Base-by-base conservation (phyloP, 1,139 yeast genomes). In the Saccharomyces hybrid region DNA sequence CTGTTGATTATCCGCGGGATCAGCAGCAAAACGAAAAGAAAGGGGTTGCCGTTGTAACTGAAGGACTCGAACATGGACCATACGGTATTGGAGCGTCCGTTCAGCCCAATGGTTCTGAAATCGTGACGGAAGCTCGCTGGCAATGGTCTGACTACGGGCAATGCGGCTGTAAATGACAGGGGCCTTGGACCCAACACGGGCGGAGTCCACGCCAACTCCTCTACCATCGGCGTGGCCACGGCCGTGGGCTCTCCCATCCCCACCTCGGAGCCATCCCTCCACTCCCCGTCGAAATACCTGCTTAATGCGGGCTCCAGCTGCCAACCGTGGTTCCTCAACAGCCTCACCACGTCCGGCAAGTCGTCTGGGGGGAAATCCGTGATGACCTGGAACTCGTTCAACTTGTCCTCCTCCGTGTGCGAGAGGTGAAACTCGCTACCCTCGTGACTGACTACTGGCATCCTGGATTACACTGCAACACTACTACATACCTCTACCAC, bases 301-400 rank as follows among this genome's bases (percentile, higher is more conserved):
- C 75, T 68, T 42, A 74, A 47, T 2, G 75, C 71, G 12, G 70
- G 62, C 53, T 73, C 77, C 27, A 74, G 51, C 51, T 71, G 66
- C 77, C 77, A 74, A 32, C 72, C 68, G 57, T 72, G 71, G 52
- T 71, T 70, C 54, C 65, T 58, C 29, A 74, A 57, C 29, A 72
- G 59, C 49, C 62, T 62, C 19, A 73, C 69, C 14, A 73, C 68
- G 31, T 65, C 60, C 5, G 71, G 67, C 49, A 70, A 58, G 34
- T 73, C 73, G 0, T 67, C 71, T 21, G 71, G 73, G 1, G 71
- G 68, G 56, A 71, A 73, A 8, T 69, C 62, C 1, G 76, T 68
- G 46, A 73, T 71, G 47, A 66, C 55, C 55, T 73, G 75, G 55
- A 73, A 73, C 51, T 72, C 70, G 52, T 71, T 69, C 57, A 73